Conservation (phyloP, 2,329 filamentous ascomycete species). For the Pseudogymnoascus sp. region DNA sequence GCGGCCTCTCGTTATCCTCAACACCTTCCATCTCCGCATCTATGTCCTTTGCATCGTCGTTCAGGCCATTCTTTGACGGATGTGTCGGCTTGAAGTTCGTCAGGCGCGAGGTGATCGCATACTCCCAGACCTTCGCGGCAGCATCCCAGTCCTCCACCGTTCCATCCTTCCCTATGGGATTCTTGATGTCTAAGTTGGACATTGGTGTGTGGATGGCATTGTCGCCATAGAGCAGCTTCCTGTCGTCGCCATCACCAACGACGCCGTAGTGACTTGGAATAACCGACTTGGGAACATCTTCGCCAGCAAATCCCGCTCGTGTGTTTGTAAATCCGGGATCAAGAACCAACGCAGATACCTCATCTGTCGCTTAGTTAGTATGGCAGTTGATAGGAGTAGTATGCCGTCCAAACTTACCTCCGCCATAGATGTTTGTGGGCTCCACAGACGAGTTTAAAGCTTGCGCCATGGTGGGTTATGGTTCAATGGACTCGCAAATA, state of each 20-base stretch:
- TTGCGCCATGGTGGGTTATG: slow-evolving; percentile 31
- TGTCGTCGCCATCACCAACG: slow-evolving; percentile 41
- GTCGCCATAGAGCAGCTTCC: slow-evolving; percentile 72
- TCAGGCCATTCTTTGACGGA: slow-evolving; percentile 69
- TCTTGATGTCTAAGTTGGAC: slow-evolving; percentile 72
- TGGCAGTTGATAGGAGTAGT: slow-evolving; percentile 9
- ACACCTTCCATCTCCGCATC: slow-evolving; percentile 52
- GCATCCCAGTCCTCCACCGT: slow-evolving; percentile 96
- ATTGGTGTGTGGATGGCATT: slow-evolving; percentile 76
- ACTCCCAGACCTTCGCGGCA: slow-evolving; percentile 83
- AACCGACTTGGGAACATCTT: slow-evolving; percentile 92
- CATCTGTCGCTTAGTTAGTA: slow-evolving; percentile 51
- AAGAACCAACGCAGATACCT: slow-evolving; percentile 93
- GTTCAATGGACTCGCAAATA: slow-evolving; percentile 7
- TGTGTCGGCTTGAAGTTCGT: slow-evolving; percentile 67
- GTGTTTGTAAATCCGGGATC: slow-evolving; percentile 88
- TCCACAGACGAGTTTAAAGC: slow-evolving; percentile 47
- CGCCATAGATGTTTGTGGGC: slow-evolving; percentile 56
- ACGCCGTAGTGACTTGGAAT: slow-evolving; percentile 82
- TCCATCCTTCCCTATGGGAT: slow-evolving; percentile 84
- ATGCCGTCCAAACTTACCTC: slow-evolving; percentile 39
- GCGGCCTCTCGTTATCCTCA: slow-evolving; percentile 62
- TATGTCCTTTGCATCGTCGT: slow-evolving; percentile 55
- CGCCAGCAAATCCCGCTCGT: slow-evolving; percentile 92
- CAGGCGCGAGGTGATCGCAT: slow-evolving; percentile 80